These are phyloP conservation scores for Recurvomyces mirabilis DNA, from an alignment of 495 filamentous ascomycete species.

Conservation along the genomic window DNA sequence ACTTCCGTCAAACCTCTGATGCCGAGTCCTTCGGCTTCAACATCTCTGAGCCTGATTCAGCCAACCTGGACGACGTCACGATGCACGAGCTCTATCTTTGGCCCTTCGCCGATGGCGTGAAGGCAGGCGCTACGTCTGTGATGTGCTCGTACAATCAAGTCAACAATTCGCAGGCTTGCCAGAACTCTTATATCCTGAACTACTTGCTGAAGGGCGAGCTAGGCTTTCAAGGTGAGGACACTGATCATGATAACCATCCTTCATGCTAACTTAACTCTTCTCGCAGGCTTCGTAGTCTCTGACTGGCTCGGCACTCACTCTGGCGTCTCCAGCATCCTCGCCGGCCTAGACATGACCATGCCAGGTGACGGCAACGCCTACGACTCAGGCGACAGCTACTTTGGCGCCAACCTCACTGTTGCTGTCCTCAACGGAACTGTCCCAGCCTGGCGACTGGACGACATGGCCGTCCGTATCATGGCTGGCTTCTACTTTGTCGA, in stretches of 20 bases:
- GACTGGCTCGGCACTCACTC: conserved; percentile 83
- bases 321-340: conserved; percentile 63
- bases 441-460: conserved; percentile 80
- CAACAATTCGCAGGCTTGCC: conserved; percentile 60
- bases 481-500: conserved; percentile 16
- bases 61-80: conserved; percentile 89
- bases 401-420: conserved; percentile 76
- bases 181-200: conserved; percentile 65
- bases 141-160: conserved; percentile 89
- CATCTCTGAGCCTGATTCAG: conserved; percentile 39
- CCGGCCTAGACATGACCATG: conserved; percentile 93
- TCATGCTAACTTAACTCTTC: conserved; percentile 78
- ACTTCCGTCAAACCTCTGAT: conserved; percentile 56
- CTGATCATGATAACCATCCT: conserved; percentile 69
- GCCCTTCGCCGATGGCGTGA: conserved; percentile 56
- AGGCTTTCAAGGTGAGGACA: conserved; percentile 81
- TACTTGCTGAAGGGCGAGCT: conserved; percentile 81
- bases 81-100: conserved; percentile 93
- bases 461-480: conserved; percentile 90
- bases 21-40: conserved; percentile 71
- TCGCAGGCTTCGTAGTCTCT: conserved; percentile 67
- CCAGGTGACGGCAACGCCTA: conserved; percentile 50
- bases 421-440: conserved; percentile 83
- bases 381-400: conserved; percentile 62
- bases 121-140: conserved; percentile 30